Evolutionary conservation across 768 basidiomycete species (phyloP), one percentile per base, ranked within the genome.

Genomic region (Boletus vermiculosoides): DNA sequence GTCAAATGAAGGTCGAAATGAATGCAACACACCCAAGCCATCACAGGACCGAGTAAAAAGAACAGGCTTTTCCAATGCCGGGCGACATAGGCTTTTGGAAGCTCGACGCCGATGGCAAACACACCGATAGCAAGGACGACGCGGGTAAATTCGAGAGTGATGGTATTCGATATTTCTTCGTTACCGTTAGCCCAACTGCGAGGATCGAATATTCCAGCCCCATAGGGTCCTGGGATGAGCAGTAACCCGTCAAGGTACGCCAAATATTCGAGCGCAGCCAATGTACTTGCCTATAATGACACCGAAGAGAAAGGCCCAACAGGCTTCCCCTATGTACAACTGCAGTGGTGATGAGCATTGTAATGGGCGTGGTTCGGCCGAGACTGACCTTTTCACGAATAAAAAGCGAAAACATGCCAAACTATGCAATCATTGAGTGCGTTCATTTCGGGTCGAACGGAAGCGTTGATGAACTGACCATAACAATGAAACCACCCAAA

Each of bases 101-200:
- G 78, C 69, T 99, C 97, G 23, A 98, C 97, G 16, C 97, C 97
- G 52, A 99, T 92, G 9, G 96, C 96, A 70, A 99, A 99, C 0
- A 99, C 96, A 20, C 94, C 94, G 52, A 98, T 90, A 16, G 96
- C 97, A 33, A 99, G 84, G 45, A 98, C 90, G 55, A 98, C 86
- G 16, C 97, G 83, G 10, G 92, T 94, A 54, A 85, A 66, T 73
- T 99, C 97, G 56, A 99, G 80, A 1, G 93, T 95, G 57, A 99
- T 90, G 23, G 76, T 74, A 73, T 98, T 92, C 12, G 80, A 76
- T 2, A 67, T 65, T 33, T 80, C 75, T 5, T 77, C 77, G 50
- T 77, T 62, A 5, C 74, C 75, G 20, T 72, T 72, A 1, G 82
- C 85, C 92, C 93, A 96, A 10, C 79, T 75, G 45, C 86, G 82